These are phyloP conservation scores for Grosmannia penicillata DNA, from an alignment of 2,329 filamentous ascomycete species.

Conservation along the genomic window DNA sequence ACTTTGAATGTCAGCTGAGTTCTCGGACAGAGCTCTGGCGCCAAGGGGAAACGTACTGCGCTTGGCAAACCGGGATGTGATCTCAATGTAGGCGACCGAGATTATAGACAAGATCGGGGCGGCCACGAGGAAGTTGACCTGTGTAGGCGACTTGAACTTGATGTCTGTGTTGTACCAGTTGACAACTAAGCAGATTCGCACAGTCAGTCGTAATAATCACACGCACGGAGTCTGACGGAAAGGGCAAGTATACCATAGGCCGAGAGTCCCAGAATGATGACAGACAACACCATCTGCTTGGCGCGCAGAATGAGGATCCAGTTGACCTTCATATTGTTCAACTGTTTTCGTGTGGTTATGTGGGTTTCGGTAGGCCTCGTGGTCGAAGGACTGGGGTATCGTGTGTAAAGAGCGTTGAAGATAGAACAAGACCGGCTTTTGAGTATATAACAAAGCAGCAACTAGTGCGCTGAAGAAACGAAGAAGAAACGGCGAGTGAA, in stretches of 20 bases:
- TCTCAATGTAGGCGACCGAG: conserved; percentile 38
- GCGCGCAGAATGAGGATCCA: conserved; percentile 27
- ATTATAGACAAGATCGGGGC: conserved; percentile 37
- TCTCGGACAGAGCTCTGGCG: background rate
- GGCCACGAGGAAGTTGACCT: conserved; percentile 44
- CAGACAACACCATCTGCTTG: conserved; percentile 28
- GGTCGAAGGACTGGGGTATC: background rate
- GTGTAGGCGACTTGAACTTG: conserved; percentile 34
- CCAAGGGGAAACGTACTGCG: conserved; percentile 17
- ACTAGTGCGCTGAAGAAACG: conserved; percentile 17
- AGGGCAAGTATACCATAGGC: too few relatives aligned
- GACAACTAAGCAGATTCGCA: conserved; percentile 26
- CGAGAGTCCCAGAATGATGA: conserved; percentile 32
- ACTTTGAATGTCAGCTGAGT: too few relatives aligned
- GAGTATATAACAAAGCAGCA: conserved; percentile 9
- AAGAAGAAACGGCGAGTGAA: conserved; percentile 13
- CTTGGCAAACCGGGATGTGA: conserved; percentile 29
- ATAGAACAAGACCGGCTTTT: conserved; percentile 2
- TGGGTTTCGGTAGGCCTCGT: too few relatives aligned
- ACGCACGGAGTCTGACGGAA: too few relatives aligned
- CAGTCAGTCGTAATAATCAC: conserved; percentile 6
- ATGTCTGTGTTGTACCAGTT: conserved; percentile 46
- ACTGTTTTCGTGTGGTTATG: background rate
- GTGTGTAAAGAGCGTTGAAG: background rate
- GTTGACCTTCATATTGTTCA: conserved; percentile 18